phyloP scores from a whole-genome alignment of 805 yeast genomes.

The Hanseniaspora lindneri region DNA sequence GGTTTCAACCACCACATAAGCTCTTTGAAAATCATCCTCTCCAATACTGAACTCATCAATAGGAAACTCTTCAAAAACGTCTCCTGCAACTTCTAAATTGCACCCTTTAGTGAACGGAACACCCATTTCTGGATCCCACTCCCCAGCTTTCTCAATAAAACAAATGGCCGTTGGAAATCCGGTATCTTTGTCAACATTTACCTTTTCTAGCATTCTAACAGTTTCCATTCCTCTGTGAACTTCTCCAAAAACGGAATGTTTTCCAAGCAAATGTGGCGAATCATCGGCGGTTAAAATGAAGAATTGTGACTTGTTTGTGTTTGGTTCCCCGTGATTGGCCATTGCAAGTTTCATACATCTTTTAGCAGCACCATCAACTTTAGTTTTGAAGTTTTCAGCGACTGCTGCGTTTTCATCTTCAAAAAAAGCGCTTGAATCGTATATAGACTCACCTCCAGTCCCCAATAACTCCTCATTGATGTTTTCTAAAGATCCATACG shows the following conservation, averaged over 20 bases:
- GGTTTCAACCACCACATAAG: slow-evolving; percentile 38
- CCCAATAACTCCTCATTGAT: slow-evolving; percentile 23
- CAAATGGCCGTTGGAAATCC: slow-evolving; percentile 36
- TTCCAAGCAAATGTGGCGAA: slow-evolving; percentile 62
- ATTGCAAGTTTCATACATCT: slow-evolving; percentile 37
- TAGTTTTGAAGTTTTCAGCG: slow-evolving; percentile 27
- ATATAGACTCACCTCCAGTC: slow-evolving; percentile 39
- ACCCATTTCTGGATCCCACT: slow-evolving; percentile 42
- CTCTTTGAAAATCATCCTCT: slow-evolving; percentile 43
- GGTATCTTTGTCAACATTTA: slow-evolving; percentile 33
- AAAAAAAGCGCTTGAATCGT: slow-evolving; percentile 31
- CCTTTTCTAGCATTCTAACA: slow-evolving; percentile 50
- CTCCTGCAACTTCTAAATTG: slow-evolving; percentile 52
- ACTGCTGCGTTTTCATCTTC: slow-evolving; percentile 46
- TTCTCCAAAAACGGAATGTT: slow-evolving; percentile 66
- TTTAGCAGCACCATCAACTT: slow-evolving; percentile 28
- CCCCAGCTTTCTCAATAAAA: slow-evolving; percentile 47
- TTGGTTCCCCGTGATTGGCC: slow-evolving; percentile 44
- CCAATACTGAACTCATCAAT: slow-evolving; percentile 56
- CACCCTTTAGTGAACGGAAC: slow-evolving; percentile 56
- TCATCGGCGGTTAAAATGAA: slow-evolving; percentile 53
- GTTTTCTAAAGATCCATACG: slow-evolving; percentile 30
- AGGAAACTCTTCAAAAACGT: slow-evolving; percentile 63
- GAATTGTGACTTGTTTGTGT: slow-evolving; percentile 54
- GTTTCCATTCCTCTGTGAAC: slow-evolving; percentile 60